Base-by-base conservation (phyloP, 139 green algal genomes). In the Gonium pectorale region DNA sequence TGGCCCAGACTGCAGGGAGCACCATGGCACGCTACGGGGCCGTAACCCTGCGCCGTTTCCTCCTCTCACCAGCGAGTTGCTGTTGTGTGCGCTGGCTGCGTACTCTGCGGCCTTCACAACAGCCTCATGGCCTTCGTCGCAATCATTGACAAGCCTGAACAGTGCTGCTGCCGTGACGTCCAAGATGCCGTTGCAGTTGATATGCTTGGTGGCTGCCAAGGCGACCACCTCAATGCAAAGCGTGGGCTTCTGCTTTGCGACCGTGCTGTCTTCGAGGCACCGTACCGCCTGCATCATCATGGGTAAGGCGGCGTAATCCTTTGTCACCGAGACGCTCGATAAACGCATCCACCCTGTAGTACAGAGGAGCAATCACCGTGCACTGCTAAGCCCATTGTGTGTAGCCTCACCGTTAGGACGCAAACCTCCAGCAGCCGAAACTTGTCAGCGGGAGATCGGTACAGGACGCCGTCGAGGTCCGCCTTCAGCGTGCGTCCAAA, bases 391-490 rank as follows among this genome's bases (percentile, higher is more conserved):
- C 49, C 17, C 13, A 13, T 56, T 56, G 17, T 56, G 49, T 56
- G 49, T 17, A 56, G 49, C 49, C 13, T 56, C 13, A 82, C 74
- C 56, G 59, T 82, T 40, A 82, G 74, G 15, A 82, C 59, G 59
- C 74, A 82, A 4, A 71, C 38, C 41, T 62, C 29, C 17, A 83
- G 33, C 22, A 83, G 62, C 21, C 77, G 31, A 43, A 44, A 70
- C 62, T 73, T 73, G 43, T 83, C 77, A 13, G n/a, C 43, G 0
- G 60, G 60, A 24, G 62, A 38, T 43, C 41, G 43, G 62, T 83
- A 83, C 62, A 83, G 77, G 17, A 51, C 22, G 5, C 31, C 75
- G 19, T 83, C 77, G 22, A 83, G 77, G 13, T 83, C 64, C 27
- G 77, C 62, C n/a, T 51, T 56, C 31, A 83, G 31, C 43, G 62